phyloP scores from a whole-genome alignment of 352 stramenopile species.

The Globisporangium cystogenes region DNA sequence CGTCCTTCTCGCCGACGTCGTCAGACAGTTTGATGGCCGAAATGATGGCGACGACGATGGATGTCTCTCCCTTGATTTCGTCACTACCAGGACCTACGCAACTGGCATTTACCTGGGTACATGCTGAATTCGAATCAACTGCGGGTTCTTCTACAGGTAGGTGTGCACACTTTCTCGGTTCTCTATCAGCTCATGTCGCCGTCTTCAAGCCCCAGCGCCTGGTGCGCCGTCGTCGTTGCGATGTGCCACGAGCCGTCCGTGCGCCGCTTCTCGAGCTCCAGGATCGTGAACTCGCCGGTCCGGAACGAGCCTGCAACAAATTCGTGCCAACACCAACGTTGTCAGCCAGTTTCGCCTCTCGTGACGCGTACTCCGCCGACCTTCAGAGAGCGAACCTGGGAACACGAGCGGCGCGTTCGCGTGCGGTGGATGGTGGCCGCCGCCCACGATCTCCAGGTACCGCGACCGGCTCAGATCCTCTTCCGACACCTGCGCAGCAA shows the following conservation, averaged over 20 bases:
- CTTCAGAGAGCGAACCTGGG: conserved; percentile 30
- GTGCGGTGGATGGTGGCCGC: conserved; percentile 35
- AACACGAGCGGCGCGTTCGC: conserved; percentile 48
- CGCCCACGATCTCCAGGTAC: conserved; percentile 59
- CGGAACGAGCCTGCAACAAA: conserved; percentile 49
- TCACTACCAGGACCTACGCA: no score
- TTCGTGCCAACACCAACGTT: neutral
- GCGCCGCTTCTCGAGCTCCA: conserved; percentile 50
- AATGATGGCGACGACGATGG: neutral
- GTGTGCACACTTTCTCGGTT: no score
- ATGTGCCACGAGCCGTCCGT: conserved; percentile 49
- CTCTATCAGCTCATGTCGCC: no score
- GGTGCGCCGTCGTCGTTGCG: conserved; percentile 33
- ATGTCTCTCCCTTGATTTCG: neutral
- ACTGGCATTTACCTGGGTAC: no score
- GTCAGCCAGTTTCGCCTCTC: neutral
- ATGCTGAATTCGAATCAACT: no score
- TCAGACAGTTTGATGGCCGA: neutral
- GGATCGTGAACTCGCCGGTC: conserved; percentile 66
- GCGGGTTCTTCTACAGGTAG: no score
- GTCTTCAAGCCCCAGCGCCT: conserved; percentile 20
- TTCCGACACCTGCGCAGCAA: neutral
- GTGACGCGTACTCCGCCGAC: no score
- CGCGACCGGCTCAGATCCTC: conserved; percentile 1
- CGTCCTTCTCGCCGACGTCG: neutral